phyloP scores from a whole-genome alignment of 805 yeast species.

The Candida maltosa region DNA sequence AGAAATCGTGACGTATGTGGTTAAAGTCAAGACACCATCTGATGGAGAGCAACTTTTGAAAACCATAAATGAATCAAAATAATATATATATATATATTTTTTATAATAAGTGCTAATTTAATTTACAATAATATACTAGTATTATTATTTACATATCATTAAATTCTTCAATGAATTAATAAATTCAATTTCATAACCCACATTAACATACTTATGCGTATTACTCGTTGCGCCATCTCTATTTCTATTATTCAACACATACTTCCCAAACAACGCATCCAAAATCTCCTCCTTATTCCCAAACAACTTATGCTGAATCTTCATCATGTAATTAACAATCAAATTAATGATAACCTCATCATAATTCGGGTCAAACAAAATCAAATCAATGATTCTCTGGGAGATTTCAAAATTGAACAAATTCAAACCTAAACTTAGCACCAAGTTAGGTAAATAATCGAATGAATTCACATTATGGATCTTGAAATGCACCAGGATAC shows the following conservation, averaged over 20 bases:
- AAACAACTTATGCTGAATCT: constrained; percentile 46
- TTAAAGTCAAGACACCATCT: constrained; percentile 72
- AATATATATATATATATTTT: neutral
- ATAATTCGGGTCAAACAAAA: constrained; percentile 59
- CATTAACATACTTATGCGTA: constrained; percentile 34
- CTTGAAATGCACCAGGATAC: constrained; percentile 49
- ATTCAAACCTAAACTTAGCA: constrained; percentile 45
- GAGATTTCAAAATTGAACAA: constrained; percentile 45
- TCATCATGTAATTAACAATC: constrained; percentile 49
- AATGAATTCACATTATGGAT: constrained; percentile 37
- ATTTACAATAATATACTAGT: too few relatives aligned
- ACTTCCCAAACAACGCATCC: constrained; percentile 18
- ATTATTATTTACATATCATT: too few relatives aligned
- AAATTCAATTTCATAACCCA: constrained; percentile 51
- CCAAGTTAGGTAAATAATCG: constrained; percentile 38
- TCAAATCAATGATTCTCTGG: constrained; percentile 53
- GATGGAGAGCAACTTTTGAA: constrained; percentile 57
- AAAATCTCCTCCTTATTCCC: constrained; percentile 49
- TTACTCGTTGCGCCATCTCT: too few relatives aligned
- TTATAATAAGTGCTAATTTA: too few relatives aligned
- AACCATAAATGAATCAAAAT: constrained; percentile 25
- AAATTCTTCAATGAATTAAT: constrained; percentile 33
- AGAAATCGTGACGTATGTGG: constrained; percentile 61
- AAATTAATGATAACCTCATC: constrained; percentile 53
- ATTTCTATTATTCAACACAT: constrained; percentile 1